Conservation (phyloP, 2,329 filamentous ascomycete species). For the Metarhizium humberi region DNA sequence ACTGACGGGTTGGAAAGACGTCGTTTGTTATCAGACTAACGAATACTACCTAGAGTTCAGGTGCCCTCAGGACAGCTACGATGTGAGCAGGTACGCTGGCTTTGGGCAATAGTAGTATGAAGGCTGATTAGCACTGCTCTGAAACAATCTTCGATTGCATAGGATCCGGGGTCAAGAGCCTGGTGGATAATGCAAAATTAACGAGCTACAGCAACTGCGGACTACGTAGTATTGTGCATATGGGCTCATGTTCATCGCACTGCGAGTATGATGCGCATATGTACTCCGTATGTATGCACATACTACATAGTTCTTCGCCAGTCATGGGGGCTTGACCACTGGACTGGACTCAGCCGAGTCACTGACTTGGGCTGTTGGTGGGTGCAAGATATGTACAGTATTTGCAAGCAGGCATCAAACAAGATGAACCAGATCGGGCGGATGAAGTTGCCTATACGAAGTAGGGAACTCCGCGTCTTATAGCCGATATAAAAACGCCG, state of each 20-base stretch:
- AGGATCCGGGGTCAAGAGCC: no score
- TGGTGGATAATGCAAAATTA: neutral
- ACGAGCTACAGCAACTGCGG: neutral
- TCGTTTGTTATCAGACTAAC: no score
- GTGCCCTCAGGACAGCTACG: neutral
- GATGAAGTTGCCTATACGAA: neutral
- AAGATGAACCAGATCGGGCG: neutral
- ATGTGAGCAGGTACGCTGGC: no score
- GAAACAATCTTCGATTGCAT: neutral
- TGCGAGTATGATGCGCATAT: constrained; percentile 29
- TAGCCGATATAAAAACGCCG: neutral
- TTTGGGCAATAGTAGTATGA: neutral
- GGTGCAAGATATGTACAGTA: neutral
- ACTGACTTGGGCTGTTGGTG: neutral
- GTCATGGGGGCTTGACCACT: neutral
- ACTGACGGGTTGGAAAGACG: no score
- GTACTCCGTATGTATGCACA: constrained; percentile 7
- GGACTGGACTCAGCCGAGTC: neutral
- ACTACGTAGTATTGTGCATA: neutral
- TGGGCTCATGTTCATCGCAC: constrained; percentile 3
- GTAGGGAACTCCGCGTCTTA: neutral
- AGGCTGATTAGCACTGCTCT: neutral
- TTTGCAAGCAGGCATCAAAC: neutral
- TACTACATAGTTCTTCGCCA: neutral
- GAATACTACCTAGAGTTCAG: no score